Conservation (phyloP, 441 rosid genomes). For the Gossypium lobatum region DNA sequence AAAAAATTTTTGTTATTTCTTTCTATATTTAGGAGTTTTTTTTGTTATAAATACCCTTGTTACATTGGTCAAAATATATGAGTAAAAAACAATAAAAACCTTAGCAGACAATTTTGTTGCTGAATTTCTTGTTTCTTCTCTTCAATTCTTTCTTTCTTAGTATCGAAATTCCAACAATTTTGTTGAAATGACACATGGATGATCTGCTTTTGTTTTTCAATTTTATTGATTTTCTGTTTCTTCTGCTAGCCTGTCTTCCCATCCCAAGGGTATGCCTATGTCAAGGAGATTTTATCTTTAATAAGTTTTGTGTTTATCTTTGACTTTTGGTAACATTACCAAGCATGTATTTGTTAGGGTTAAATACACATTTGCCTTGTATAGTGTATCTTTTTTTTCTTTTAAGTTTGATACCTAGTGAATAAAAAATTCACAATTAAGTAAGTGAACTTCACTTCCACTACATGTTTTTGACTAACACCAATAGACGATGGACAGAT, state of each 20-base stretch:
- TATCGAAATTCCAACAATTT: too few relatives aligned
- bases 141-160: too few relatives aligned
- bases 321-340: not conserved
- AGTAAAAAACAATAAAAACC: too few relatives aligned
- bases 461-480: not conserved
- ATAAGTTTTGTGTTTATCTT: not conserved
- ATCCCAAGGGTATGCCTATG: not conserved
- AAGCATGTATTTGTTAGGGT: not conserved
- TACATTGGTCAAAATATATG: too few relatives aligned
- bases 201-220: not conserved
- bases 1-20: too few relatives aligned
- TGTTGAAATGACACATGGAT: not conserved
- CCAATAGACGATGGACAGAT: not conserved
- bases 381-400: not conserved
- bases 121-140: too few relatives aligned
- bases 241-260: not conserved
- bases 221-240: constrained; percentile 1
- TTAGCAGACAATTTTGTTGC: too few relatives aligned
- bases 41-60: too few relatives aligned
- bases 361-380: not conserved
- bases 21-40: too few relatives aligned
- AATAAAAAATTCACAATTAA: not conserved
- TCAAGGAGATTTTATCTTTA: not conserved
- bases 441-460: not conserved
- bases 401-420: not conserved